A percentile compares a stretch with the other conserved stretches of the same genome.
Conservation (phyloP, 2,329 filamentous ascomycete genomes). For the Fusarium odoratissimum region DNA sequence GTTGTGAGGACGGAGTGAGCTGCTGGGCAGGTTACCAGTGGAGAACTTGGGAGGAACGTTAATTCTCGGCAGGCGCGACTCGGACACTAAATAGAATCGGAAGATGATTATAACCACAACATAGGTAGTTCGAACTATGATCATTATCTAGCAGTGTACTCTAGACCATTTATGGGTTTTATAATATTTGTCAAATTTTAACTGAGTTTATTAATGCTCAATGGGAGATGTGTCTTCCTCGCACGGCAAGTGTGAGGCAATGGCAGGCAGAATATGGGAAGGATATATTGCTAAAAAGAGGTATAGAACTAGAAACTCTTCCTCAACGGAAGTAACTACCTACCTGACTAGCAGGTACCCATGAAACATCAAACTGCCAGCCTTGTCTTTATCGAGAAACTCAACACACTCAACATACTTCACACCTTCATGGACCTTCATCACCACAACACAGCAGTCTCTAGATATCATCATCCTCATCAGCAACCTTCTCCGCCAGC, state of each 20-base stretch:
- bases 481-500: slow-evolving; percentile 14
- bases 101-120: not conserved
- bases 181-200: accelerated
- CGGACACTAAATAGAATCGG: not conserved
- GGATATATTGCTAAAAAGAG: accelerated
- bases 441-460: accelerated
- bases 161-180: not conserved
- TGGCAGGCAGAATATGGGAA: not conserved
- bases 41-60: not conserved
- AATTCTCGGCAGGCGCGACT: not conserved
- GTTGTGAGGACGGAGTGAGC: not conserved
- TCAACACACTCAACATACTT: not conserved
- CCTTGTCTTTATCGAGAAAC: not conserved
- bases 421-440: not conserved
- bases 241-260: not conserved
- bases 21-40: not conserved
- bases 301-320: not conserved
- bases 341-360: not conserved
- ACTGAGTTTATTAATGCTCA: accelerated
- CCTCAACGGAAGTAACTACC: not conserved
- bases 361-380: not conserved
- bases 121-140: not conserved
- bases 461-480: slow-evolving; percentile 33
- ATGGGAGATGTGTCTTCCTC: not conserved
- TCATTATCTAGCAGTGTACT: not conserved